These are phyloP conservation scores for Elongisporangium prolatum DNA, from an alignment of 352 stramenopile species.

Conservation along the genomic window DNA sequence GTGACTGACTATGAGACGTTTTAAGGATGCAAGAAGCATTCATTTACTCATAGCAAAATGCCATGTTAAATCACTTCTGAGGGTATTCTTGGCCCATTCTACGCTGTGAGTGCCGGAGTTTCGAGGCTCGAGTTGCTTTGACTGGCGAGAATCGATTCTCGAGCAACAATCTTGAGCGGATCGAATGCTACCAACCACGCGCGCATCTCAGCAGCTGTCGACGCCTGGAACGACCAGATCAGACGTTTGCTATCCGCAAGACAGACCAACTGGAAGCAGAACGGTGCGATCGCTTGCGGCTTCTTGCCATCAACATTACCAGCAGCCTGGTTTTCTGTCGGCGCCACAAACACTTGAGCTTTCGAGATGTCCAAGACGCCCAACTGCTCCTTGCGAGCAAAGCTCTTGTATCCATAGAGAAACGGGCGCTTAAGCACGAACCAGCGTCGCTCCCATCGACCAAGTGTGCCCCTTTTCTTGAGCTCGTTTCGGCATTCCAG, in stretches of 20 bases:
- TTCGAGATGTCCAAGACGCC: conserved; percentile 70
- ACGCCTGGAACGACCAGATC: conserved; percentile 75
- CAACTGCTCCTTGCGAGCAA: conserved; percentile 56
- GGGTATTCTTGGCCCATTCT: not conserved
- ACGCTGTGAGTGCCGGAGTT: conserved; percentile 25
- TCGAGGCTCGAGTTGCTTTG: conserved; percentile 13
- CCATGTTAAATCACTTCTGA: not conserved
- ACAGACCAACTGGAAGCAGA: conserved; percentile 70
- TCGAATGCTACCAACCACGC: conserved; percentile 72
- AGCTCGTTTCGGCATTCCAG: not conserved
- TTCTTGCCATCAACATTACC: not conserved
- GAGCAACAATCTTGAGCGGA: conserved; percentile 55
- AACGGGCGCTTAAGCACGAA: conserved; percentile 80
- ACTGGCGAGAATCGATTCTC: conserved; percentile 15
- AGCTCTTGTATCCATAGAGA: conserved; percentile 70
- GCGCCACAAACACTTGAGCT: conserved; percentile 49
- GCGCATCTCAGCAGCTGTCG: conserved; percentile 53
- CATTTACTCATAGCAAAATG: not conserved
- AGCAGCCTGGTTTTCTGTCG: conserved; percentile 1
- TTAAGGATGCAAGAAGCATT: not conserved
- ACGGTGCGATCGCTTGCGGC: conserved; percentile 15
- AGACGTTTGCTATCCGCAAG: conserved; percentile 40
- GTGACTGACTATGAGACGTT: conserved; percentile 8
- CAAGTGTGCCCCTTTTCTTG: conserved; percentile 2
- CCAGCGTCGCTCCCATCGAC: conserved; percentile 64